Evolutionary conservation across 768 basidiomycete species (phyloP), one percentile per base, ranked within the genome.

Genomic region (Russula abietina): DNA sequence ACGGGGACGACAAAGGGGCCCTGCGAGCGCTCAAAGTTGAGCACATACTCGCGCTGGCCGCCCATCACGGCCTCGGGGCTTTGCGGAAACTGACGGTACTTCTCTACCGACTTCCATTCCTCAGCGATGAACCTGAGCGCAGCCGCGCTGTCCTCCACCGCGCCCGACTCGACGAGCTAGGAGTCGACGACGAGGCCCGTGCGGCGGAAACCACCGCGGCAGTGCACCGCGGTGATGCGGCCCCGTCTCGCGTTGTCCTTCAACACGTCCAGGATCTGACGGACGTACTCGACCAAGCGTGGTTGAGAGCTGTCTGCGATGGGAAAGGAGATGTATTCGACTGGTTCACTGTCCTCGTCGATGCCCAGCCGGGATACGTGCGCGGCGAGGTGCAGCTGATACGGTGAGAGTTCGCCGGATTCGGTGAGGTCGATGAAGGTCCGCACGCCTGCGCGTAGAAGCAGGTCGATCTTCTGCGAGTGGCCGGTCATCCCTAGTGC

Each of bases 31-130:
- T 66, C 66, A 68, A 87, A 89, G 68, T 80, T 81, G 69, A 76
- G 79, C 24, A 91, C 89, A 70, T 84, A 91, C 68, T 90, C 86
- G 70, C 84, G 85, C 72, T 91, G 89, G 1, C 85, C 79, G 19
- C 89, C 88, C 2, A 89, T 91, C n/a, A n/a, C n/a, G n/a, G n/a
- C n/a, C 75, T 91, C 89, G 17, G 89, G 89, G 69, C 86, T 87
- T 70, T 86, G 81, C 0, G 87, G 88, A 73, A 84, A 90, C 10
- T 86, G 79, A 51, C 79, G 82, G 76, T 81, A 89, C 76, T 91
- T 91, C 73, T 87, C 88, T 54, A 91, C 89, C 3, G 78, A 81
- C 70, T 82, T 80, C 89, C 89, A 91, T 67, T 88, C 82, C 61
- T 78, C 69, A 22, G 83, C 87, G 65, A 90, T 85, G 54, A 86